phyloP scores from a whole-genome alignment of 148 eudicot species.

The Nyssa sinensis region DNA sequence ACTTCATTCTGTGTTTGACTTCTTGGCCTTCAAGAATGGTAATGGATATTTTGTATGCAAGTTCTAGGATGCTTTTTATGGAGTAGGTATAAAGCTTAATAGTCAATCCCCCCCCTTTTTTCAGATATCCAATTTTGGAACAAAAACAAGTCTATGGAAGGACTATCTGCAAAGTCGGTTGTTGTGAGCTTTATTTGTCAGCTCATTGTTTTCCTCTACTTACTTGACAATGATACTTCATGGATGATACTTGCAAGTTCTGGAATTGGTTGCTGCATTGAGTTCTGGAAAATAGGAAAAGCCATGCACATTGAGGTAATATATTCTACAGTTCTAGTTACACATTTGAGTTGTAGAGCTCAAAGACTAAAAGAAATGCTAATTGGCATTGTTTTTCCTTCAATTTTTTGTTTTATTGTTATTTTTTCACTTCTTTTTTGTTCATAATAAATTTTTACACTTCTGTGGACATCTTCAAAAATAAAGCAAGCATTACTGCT shows the following conservation, averaged over 20 bases:
- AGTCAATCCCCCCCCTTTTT: constrained; percentile 12
- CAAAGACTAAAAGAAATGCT: neutral
- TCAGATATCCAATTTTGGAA: constrained; percentile 98
- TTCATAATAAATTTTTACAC: neutral
- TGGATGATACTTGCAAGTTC: constrained; percentile 99
- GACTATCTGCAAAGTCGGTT: constrained; percentile 89
- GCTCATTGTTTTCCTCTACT: constrained; percentile 84
- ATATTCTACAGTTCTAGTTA: neutral
- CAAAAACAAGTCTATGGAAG: constrained; percentile 99
- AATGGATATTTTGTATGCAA: constrained; percentile 12
- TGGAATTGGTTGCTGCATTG: constrained; percentile 93
- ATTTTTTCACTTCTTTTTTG: neutral
- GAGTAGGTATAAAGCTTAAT: neutral
- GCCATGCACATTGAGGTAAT: constrained; percentile 98
- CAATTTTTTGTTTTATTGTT: no score
- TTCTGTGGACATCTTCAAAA: neutral
- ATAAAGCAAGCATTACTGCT: neutral
- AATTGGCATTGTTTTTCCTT: neutral
- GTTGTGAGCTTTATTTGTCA: constrained; percentile 83
- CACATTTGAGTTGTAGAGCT: neutral
- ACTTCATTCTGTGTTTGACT: constrained; percentile 87
- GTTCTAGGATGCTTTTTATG: constrained; percentile 4
- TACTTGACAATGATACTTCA: constrained; percentile 94
- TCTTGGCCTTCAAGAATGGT: constrained; percentile 98
- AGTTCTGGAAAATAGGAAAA: constrained; percentile 99